phyloP scores from a whole-genome alignment of 805 yeast species.

The Yamadazyma olivae region DNA sequence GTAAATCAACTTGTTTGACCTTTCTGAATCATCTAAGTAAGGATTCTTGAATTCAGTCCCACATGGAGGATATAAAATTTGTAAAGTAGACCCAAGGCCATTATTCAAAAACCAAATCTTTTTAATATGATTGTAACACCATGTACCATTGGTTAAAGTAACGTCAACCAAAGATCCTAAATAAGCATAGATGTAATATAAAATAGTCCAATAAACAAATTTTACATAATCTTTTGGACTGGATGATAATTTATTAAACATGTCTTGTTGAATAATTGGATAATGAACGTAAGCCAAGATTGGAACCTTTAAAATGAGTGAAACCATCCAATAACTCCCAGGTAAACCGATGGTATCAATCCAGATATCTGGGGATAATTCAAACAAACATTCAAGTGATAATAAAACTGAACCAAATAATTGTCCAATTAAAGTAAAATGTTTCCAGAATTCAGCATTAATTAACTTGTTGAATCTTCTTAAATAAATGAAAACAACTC shows the following conservation, averaged over 20 bases:
- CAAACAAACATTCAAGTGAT: conserved; percentile 65
- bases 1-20: conserved; percentile 47
- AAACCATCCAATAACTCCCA: conserved; percentile 70
- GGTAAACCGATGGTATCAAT: conserved; percentile 95
- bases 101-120: conserved; percentile 56
- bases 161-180: conserved; percentile 67
- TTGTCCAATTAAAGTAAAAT: conserved; percentile 82
- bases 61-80: conserved; percentile 84
- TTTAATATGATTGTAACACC: conserved; percentile 81
- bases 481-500: conserved; percentile 60
- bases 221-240: conserved; percentile 20
- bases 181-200: conserved; percentile 61
- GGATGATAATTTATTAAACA: conserved; percentile 61
- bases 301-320: conserved; percentile 61
- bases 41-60: conserved; percentile 52
- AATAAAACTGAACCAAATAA: conserved; percentile 74
- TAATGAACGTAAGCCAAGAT: conserved; percentile 89
- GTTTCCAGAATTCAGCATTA: conserved; percentile 71
- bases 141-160: conserved; percentile 78
- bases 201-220: conserved; percentile 66
- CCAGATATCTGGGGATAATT: conserved; percentile 82
- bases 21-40: conserved; percentile 7
- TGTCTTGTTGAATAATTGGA: conserved; percentile 86
- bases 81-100: conserved; percentile 20
- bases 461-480: conserved; percentile 53